Base-by-base conservation (phyloP, 1,284 basidiomycete species). In the Ceratorhiza oryzae-sativae region DNA sequence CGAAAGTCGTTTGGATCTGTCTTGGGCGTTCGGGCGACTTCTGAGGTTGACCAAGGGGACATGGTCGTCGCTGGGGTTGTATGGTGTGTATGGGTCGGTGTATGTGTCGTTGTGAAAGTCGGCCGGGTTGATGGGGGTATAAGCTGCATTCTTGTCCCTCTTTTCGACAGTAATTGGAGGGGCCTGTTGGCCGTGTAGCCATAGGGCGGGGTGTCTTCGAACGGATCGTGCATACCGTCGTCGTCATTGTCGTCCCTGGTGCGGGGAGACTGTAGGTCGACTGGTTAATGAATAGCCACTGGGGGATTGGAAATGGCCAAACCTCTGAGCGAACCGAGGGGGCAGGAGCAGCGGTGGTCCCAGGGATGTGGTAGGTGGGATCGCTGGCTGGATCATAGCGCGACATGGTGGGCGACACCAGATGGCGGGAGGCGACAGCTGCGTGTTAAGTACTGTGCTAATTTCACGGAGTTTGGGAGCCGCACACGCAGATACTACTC, bases 131-230 rank as follows among this genome's bases (percentile, higher is more conserved):
- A 68, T 41, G 42, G 39, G 34, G 39, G 51, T 51, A 41, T 68
- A 68, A 13, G 65, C n/a, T 41, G 25, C 41, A 30, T 53, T 46
- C 53, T 25, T 27, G 18, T 30, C 51, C 2, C 25, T 30, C 39
- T 55, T 55, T 18, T 68, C 65, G 18, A 68, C 51, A 6, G 25
- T 25, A n/a, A 68, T 56, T 42, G 65, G 65, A n/a, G 65, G 65
- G 65, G 65, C 20, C 48, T 65, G 45, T 23, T 49, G 4, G 5
- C 4, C 10, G n/a, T 46, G 27, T 55, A 45, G 8, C 65, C 51
- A 45, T 68, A 39, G 27, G 65, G 3, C 34, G 65, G 65, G 1
- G 36, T 59, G 20, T 59, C 58, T 42, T 23, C 58, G 18, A 42
- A 59, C n/a, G 36, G 36, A 42, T 59, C 58, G 2, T 56, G 53